These are phyloP conservation scores for Phaeosphaeriaceae sp. DNA, from an alignment of 2,329 filamentous ascomycete genomes.

Conservation along the genomic window DNA sequence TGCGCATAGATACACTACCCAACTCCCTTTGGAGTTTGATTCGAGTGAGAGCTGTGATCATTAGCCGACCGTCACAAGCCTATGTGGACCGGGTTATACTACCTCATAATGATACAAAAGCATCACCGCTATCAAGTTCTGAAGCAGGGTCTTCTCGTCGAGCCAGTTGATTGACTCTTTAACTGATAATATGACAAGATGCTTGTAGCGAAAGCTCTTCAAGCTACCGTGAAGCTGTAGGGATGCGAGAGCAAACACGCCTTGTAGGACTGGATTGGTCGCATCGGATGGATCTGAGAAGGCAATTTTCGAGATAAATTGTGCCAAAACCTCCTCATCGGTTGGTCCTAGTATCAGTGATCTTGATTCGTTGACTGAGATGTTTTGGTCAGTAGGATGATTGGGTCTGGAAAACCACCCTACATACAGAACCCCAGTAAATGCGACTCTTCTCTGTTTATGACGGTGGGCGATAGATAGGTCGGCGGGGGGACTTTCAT, in stretches of 20 bases:
- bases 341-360: slow-evolving; percentile 19
- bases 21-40: slow-evolving; percentile 11
- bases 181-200: slow-evolving; percentile 9
- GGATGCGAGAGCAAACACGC: slow-evolving; percentile 18
- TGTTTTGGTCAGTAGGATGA: slow-evolving; percentile 6
- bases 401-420: background rate
- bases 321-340: slow-evolving; percentile 11
- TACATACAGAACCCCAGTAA: slow-evolving; percentile 18
- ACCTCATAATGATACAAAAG: slow-evolving; percentile 22
- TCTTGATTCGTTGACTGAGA: slow-evolving; percentile 19
- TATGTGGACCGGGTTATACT: slow-evolving; percentile 1
- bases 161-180: slow-evolving; percentile 11
- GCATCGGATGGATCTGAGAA: slow-evolving; percentile 14
- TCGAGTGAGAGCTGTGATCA: slow-evolving; percentile 12
- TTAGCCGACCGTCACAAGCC: slow-evolving; percentile 4
- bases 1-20: slow-evolving; percentile 16
- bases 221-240: slow-evolving; percentile 15
- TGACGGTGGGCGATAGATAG: slow-evolving; percentile 12
- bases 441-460: slow-evolving; percentile 13
- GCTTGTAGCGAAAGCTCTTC: slow-evolving; percentile 19
- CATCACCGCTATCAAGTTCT: slow-evolving; percentile 17
- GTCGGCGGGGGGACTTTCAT: slow-evolving; percentile 12
- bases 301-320: slow-evolving; percentile 18
- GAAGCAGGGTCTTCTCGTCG: slow-evolving; percentile 16
- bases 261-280: slow-evolving; percentile 17